Evolutionary conservation across 371 early-diverging fungal species (phyloP).

Genomic region (Mucor ambiguus): DNA sequence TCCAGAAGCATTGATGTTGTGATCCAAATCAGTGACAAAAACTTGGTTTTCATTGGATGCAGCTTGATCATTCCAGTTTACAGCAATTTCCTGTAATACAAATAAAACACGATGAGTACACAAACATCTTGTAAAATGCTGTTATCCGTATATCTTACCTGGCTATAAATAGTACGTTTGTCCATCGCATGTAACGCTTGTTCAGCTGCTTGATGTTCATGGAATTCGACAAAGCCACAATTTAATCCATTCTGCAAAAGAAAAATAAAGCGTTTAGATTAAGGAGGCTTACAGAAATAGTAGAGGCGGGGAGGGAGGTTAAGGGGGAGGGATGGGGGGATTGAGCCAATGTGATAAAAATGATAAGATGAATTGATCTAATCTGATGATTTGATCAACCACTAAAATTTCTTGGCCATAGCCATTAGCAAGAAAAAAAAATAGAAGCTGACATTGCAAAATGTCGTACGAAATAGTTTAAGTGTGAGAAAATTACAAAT

Average conservation of each 20-base stretch:
- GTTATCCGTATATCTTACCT: constrained; percentile 36
- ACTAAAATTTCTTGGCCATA: constrained; percentile 4
- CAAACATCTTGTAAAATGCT: background rate
- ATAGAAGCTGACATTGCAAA: background rate
- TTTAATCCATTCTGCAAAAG: constrained; percentile 55
- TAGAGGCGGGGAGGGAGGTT: background rate
- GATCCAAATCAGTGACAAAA: constrained; percentile 83
- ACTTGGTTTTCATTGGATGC: constrained; percentile 54
- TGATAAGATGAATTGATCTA: constrained; percentile 12
- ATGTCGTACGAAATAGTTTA: constrained; percentile 1
- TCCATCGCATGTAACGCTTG: constrained; percentile 75
- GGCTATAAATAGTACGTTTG: constrained; percentile 61
- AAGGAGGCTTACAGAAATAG: background rate
- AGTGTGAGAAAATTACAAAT: constrained; percentile 9
- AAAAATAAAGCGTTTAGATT: background rate
- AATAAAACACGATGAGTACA: background rate
- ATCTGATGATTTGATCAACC: constrained; percentile 11
- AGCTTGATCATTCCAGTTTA: constrained; percentile 27
- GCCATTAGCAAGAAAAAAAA: background rate
- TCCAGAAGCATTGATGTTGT: constrained; percentile 76
- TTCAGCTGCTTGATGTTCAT: constrained; percentile 71
- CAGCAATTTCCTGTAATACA: constrained; percentile 28
- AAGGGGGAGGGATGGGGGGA: too few species aligned
- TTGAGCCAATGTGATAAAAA: background rate
- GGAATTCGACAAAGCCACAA: constrained; percentile 83